phyloP scores from a whole-genome alignment of 2,329 filamentous ascomycete species.

The Aspergillus fijiensis region DNA sequence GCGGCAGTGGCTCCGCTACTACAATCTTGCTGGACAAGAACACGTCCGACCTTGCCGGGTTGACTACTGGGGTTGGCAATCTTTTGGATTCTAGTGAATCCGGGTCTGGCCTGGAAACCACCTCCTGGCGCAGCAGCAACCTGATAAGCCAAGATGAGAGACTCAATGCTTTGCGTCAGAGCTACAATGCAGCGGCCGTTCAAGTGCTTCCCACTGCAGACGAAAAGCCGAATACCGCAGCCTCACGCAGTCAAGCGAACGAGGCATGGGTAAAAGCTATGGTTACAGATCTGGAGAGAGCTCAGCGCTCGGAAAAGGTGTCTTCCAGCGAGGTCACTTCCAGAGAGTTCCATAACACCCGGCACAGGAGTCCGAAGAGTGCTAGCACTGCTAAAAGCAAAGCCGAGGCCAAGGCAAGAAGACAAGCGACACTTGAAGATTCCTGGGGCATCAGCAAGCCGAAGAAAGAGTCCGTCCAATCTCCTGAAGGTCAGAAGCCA shows the following conservation, averaged over 20 bases:
- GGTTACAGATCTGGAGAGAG: slow-evolving; percentile 17
- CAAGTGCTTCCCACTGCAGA: neutral
- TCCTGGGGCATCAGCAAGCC: slow-evolving; percentile 26
- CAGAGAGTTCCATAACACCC: slow-evolving; percentile 29
- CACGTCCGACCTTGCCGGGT: slow-evolving; percentile 10
- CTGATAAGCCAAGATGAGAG: neutral
- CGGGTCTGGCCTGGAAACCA: neutral
- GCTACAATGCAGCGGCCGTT: neutral
- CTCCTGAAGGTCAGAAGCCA: neutral
- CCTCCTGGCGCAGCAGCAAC: neutral
- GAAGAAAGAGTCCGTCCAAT: slow-evolving; percentile 2
- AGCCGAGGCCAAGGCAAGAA: slow-evolving; percentile 21
- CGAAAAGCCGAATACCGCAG: neutral
- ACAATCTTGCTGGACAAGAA: neutral
- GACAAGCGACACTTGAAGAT: slow-evolving; percentile 30
- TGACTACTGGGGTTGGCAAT: slow-evolving; percentile 1
- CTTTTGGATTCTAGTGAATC: neutral
- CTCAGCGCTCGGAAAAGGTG: slow-evolving; percentile 7
- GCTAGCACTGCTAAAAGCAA: slow-evolving; percentile 19
- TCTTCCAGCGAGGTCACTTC: slow-evolving; percentile 21
- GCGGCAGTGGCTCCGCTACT: neutral
- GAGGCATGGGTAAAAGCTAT: slow-evolving; percentile 7
- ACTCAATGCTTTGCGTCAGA: slow-evolving; percentile 6
- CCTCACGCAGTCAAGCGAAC: neutral
- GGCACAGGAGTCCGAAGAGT: slow-evolving; percentile 29